Evolutionary conservation across 805 yeast species (phyloP), one percentile per base, ranked within the genome.

Genomic region (Ogataea pini): DNA sequence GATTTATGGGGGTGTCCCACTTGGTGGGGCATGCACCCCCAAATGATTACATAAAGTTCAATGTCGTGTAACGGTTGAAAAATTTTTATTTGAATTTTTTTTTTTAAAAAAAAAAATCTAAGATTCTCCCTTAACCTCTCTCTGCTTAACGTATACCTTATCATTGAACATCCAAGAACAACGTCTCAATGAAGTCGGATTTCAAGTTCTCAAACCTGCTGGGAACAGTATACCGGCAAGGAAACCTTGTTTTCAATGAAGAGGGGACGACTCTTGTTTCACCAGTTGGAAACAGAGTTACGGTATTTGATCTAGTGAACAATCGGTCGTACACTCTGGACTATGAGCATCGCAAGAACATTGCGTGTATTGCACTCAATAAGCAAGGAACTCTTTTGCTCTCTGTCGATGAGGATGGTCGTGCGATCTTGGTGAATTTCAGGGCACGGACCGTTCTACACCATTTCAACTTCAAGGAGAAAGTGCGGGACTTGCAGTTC

Each of bases 151-250:
- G 7, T 13, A n/a, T 31, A 31, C 12, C 17, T 22, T 7, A 17
- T 10, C 14, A 9, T 12, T 19, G 19, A 5, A 8, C 9, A 5
- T 9, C n/a, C 25, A 37, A 20, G 14, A 4, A 37, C 41, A 32
- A 10, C 14, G 34, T 14, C 27, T 24, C 34, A 44, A 89, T 89
- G 96, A 88, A 83, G 72, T 83, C 96, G n/a, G 95, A 89, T 70
- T 89, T 85, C 65, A 72, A 85, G 77, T 86, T 94, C 59, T 83
- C 95, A 28, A 94, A 92, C 69, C 74, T 94, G 27, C 72, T 94
- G 58, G 99, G 99, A 24, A 91, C 98, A 0, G 98, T 94, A 3
- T 94, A 94, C 64, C 76, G 95, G 42, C 88, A 86, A 63, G 99
- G 98, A n/a, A 90, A 92, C 65, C 70, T 94, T 22, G 75, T 85